Conservation (phyloP, 2,329 filamentous ascomycete species). For the Colletotrichum lupini region DNA sequence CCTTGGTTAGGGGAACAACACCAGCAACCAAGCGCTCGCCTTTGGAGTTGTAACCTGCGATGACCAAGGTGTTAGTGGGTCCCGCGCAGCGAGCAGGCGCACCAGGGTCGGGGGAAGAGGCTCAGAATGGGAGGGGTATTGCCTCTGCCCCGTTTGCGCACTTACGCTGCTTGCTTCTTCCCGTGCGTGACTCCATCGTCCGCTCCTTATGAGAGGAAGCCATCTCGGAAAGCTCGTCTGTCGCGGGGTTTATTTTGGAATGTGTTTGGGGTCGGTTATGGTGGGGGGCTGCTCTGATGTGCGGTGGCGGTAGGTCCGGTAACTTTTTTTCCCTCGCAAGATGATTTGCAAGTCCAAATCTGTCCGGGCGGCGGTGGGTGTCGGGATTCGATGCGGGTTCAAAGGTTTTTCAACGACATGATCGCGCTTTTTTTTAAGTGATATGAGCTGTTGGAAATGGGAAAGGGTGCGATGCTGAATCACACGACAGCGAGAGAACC, state of each 20-base stretch:
- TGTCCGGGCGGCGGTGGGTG: constrained; percentile 6
- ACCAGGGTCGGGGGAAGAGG: constrained; percentile 31
- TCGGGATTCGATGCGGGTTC: constrained; percentile 23
- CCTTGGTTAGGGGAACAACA: constrained; percentile 87
- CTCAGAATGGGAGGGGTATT: constrained; percentile 4
- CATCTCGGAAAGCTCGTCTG: constrained; percentile 27
- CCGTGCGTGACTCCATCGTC: constrained; percentile 79
- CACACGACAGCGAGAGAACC: not conserved
- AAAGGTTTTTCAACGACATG: constrained; percentile 36
- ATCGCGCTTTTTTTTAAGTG: constrained; percentile 26
- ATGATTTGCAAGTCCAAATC: constrained; percentile 22
- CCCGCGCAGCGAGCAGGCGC: constrained; percentile 36
- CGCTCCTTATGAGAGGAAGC: constrained; percentile 50
- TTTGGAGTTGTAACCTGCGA: constrained; percentile 86
- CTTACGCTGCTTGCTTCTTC: constrained; percentile 85
- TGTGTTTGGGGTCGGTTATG: constrained; percentile 15
- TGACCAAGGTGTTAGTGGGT: constrained; percentile 50
- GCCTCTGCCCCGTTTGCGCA: constrained; percentile 44
- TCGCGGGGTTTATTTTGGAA: constrained; percentile 19
- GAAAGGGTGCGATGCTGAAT: constrained; percentile 3
- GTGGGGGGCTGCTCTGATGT: constrained; percentile 25
- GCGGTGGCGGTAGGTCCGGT: constrained; percentile 20
- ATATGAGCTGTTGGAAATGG: constrained; percentile 6
- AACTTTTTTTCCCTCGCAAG: constrained; percentile 28
- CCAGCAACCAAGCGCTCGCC: constrained; percentile 96